Evolutionary conservation across 306 rosid genomes (phyloP).

Genomic region (Ziziphus jujuba): DNA sequence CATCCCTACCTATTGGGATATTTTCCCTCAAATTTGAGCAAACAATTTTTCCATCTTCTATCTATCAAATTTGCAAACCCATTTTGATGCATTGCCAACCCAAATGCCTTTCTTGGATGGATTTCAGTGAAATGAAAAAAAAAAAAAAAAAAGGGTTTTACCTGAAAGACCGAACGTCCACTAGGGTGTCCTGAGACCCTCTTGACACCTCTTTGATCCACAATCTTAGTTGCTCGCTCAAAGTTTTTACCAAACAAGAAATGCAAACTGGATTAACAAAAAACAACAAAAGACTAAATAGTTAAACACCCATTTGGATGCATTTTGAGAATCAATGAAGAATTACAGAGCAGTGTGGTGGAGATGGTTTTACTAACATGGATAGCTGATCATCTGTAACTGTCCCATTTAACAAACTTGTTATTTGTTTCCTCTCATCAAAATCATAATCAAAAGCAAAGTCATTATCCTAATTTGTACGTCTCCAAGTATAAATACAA

Average conservation of each 20-base stretch:
- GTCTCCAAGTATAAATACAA: not conserved
- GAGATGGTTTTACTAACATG: slow-evolving; percentile 35
- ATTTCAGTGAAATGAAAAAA: not conserved
- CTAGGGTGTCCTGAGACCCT: slow-evolving; percentile 67
- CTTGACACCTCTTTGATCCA: slow-evolving; percentile 85
- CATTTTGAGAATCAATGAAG: not conserved
- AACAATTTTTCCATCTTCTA: no score
- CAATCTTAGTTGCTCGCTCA: slow-evolving; percentile 82
- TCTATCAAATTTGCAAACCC: no score
- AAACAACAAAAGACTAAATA: slow-evolving; percentile 3
- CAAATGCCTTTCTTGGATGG: no score
- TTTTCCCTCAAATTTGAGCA: no score
- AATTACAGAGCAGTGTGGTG: not conserved
- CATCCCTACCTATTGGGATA: no score
- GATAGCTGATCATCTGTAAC: slow-evolving; percentile 54
- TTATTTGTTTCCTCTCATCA: slow-evolving; percentile 8
- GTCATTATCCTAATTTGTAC: not conserved
- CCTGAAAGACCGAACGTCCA: slow-evolving; percentile 85
- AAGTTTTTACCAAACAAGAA: slow-evolving; percentile 92
- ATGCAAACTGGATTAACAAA: slow-evolving; percentile 50
- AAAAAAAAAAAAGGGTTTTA: not conserved
- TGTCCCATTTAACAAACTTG: slow-evolving; percentile 15
- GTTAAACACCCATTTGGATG: not conserved
- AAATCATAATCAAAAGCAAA: not conserved
- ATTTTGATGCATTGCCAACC: not conserved